Evolutionary conservation across 192 early-diverging fungal species (phyloP), one percentile per base, ranked within the genome.

Genomic region (Obelidium mucronatum): DNA sequence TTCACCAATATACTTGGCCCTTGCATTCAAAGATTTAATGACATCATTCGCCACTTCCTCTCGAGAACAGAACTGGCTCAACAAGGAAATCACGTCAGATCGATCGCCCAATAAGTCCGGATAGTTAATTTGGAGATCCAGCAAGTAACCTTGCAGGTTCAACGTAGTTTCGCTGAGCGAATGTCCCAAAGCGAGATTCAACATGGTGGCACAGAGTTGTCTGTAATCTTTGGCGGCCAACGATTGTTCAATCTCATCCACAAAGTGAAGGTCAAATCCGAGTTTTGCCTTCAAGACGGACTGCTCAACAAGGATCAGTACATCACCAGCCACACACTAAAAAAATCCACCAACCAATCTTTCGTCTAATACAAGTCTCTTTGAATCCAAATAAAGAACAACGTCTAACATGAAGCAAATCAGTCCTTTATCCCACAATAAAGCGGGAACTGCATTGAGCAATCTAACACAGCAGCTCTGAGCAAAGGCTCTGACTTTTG

Each of bases 391-490:
- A 92, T 93, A 83, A 73, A 93, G 91, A 19, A 96, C 86, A 15
- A 97, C 77, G 81, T 99, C 97, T 30, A 99, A 80, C 66, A 96
- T 85, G 19, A 91, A 84, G 42, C 83, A 86, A 15, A 96, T 63
- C 1, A 91, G 81, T 2, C 80, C 74, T 54, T 87, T 86, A 81
- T 97, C 92, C 61, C 93, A 93, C 54, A 99, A 89, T 1, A 94
- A 79, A 61, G 90, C 90, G 44, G 95, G 95, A 75, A 97, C 90
- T 34, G 87, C 90, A 52, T 85, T 78, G 55, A 95, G 74, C 34
- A 94, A 89, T 54, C 91, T 89, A 65, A 72, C 52, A 26, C 87
- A 35, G 19, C 71, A 61, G 4, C 52, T 61, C 15, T 35, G 39
- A 17, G 79, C 78, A 81, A 85, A 86, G 31, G n/a, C 24, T 5